Base-by-base conservation (phyloP, 2,329 filamentous ascomycete species). In the Ophiostoma sp. region DNA sequence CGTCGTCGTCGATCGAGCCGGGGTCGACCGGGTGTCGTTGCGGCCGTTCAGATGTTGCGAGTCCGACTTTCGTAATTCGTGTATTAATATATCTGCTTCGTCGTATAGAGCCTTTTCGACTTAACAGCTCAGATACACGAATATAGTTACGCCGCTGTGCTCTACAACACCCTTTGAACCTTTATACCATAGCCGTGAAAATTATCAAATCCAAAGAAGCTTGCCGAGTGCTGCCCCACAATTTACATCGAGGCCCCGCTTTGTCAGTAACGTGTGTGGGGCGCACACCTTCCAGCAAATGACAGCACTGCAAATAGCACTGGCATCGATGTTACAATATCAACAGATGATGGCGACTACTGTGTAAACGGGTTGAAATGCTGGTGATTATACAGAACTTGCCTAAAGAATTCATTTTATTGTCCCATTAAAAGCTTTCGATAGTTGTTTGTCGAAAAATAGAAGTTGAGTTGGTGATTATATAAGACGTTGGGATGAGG, bases 241-340 rank as follows among this genome's bases (percentile, higher is more conserved):
- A 35, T 27, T 41, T 13, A n/a, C 31, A 8, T 35, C 35, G 27
- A 33, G 23, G 57, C 57, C 27, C 52, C 52, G 52, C 52, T 27
- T 27, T 27, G 52, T 13, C n/a, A 57, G 52, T 57, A 27, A 57
- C 27, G 10, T 11, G 35, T 65, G 62, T 65, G 62, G 62, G 7
- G 35, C 35, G 20, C 27, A 6, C 27, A 27, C 23, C 27, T 62
- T 10, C 20, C 39, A 68, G 69, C 69, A 68, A 68, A 71, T 71
- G 27, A 36, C 67, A 70, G 60, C 60, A 15, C 67, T 44, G 44
- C 60, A 71, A 67, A 66, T n/a, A 17, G n/a, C 44, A 41, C 23
- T 62, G 23, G 52, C 23, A 57, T n/a, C 64, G 39, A 71, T 71
- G 69, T 71, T 68, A 71, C 69, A 66, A 71, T 71, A 62, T 44